Base-by-base conservation (phyloP, 2,329 filamentous ascomycete species). In the Nemania serpens region DNA sequence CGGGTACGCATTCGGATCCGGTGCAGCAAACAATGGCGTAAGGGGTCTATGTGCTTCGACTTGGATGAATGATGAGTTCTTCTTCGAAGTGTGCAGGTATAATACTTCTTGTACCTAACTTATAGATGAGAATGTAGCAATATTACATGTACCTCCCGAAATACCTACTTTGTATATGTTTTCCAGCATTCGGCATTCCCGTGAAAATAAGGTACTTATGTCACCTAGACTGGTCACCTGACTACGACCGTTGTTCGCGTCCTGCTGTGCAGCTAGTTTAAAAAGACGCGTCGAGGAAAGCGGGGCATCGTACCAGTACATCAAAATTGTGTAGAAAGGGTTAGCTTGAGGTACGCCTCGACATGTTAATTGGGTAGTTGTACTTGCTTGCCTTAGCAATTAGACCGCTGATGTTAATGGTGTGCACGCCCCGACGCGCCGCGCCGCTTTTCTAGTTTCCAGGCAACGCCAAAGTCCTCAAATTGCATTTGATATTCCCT, bases 181-280 rank as follows among this genome's bases (percentile, higher is more conserved):
- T 29, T 29, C n/a, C n/a, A n/a, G n/a, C n/a, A n/a, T n/a, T n/a
- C n/a, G n/a, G n/a, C n/a, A n/a, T n/a, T n/a, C n/a, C n/a, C n/a
- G n/a, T n/a, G n/a, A n/a, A 29, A 29, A 29, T 29, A 29, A 7
- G 7, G 25, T 29, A 29, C 25, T 7, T 29, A 29, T 29, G 25
- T 29, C 25, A 29, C 25, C 25, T 29, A n/a, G 25, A 29, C 25
- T 33, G 39, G 56, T 65, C 63, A 65, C 61, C 57, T 65, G 63
- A 65, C 54, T 42, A 48, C 57, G 61, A 58, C 61, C 61, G 13
- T 3, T 25, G 45, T 61, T 63, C 63, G 63, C 63, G 63, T 65
- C 58, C 50, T 10, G 17, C 39, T 17, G 34, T 29, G 46, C 50
- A 53, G 37, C 50, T 17, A 34, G 4, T 48, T 41, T 18, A 36